Conservation (phyloP, 140 eudicot species). For the Cichorium intybus region DNA sequence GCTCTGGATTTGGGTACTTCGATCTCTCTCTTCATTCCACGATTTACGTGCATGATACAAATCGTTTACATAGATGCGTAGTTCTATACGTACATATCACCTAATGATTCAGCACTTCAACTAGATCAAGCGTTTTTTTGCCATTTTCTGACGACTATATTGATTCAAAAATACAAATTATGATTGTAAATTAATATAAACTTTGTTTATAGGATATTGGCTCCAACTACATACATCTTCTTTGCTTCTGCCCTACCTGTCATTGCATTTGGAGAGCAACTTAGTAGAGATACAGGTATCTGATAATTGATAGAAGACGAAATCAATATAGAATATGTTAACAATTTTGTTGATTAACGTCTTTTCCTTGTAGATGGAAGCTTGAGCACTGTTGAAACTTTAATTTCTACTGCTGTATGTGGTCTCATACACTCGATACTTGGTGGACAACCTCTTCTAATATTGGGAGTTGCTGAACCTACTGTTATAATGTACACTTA, state of each 20-base stretch:
- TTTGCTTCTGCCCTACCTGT: slow-evolving; percentile 73
- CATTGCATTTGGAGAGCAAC: slow-evolving; percentile 64
- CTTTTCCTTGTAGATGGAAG: slow-evolving; percentile 42
- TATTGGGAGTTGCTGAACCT: slow-evolving; percentile 61
- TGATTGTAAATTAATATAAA: not conserved
- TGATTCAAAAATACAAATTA: not conserved
- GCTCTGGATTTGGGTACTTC: slow-evolving; percentile 48
- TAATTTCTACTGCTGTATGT: slow-evolving; percentile 60
- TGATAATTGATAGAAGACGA: not conserved
- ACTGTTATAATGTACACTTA: slow-evolving; percentile 58
- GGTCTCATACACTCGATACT: slow-evolving; percentile 52
- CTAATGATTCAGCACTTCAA: not conserved
- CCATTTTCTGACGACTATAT: not conserved
- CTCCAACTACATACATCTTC: slow-evolving; percentile 58
- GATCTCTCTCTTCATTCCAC: not conserved
- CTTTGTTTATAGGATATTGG: slow-evolving; percentile 35
- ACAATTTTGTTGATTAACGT: not conserved
- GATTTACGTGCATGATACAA: not conserved
- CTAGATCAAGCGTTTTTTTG: not conserved
- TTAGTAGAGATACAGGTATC: slow-evolving; percentile 56
- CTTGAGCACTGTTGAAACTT: slow-evolving; percentile 56
- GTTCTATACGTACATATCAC: not conserved
- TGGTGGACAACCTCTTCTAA: slow-evolving; percentile 66
- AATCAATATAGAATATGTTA: not conserved
- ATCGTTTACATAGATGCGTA: not conserved